phyloP scores from a whole-genome alignment of 2,329 filamentous ascomycete species.

The Trichoderma sp. region DNA sequence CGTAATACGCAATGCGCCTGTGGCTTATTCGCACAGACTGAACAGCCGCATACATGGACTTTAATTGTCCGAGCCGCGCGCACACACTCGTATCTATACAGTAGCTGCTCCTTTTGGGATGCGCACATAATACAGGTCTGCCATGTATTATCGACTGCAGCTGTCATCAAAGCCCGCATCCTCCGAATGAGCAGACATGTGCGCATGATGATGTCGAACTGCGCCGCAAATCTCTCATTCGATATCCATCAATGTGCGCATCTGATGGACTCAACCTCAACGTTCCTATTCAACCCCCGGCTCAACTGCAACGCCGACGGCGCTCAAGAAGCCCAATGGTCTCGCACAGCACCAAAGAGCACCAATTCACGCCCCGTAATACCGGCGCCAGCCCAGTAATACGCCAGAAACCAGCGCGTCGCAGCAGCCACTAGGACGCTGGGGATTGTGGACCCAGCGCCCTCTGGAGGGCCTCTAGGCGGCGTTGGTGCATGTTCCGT shows the following conservation, averaged over 20 bases:
- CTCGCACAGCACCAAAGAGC: background rate
- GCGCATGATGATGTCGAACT: background rate
- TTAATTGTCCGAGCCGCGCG: background rate
- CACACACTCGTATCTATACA: background rate
- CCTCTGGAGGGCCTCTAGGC: background rate
- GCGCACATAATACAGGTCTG: background rate
- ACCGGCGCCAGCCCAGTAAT: conserved; percentile 1
- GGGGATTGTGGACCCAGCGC: conserved; percentile 1
- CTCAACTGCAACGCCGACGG: conserved; percentile 15
- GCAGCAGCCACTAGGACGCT: conserved; percentile 10
- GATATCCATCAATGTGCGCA: background rate
- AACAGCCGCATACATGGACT: background rate
- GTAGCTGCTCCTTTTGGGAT: background rate
- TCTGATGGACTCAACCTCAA: background rate
- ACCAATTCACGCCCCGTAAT: background rate
- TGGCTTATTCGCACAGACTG: background rate
- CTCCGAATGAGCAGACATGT: background rate
- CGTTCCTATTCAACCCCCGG: background rate
- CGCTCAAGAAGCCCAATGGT: background rate
- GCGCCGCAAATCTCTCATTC: background rate
- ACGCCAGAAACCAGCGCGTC: background rate
- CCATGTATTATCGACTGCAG: background rate
- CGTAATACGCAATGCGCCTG: background rate
- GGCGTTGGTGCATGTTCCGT: background rate
- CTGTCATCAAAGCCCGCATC: background rate